Evolutionary conservation across 495 filamentous ascomycete species (phyloP).

Genomic region (Penicillium psychrofluorescens): DNA sequence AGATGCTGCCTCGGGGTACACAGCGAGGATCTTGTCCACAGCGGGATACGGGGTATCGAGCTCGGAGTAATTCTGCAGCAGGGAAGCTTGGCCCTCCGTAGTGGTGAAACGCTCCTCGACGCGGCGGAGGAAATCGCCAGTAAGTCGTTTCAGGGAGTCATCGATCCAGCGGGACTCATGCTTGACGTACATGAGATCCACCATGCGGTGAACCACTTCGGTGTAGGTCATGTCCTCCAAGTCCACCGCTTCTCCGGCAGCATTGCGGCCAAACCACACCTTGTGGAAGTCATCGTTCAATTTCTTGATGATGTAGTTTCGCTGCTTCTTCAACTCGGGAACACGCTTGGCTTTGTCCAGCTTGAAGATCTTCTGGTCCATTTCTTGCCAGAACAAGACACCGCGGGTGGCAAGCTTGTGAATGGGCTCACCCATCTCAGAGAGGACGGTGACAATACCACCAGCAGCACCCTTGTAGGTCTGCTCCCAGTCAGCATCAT

Average conservation of each 20-base stretch:
- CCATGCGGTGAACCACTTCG: slow-evolving; percentile 89
- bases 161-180: slow-evolving; percentile 95
- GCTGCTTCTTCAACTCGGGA: slow-evolving; percentile 83
- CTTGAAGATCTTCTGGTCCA: slow-evolving; percentile 96
- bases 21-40: slow-evolving; percentile 68
- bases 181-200: slow-evolving; percentile 92
- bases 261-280: slow-evolving; percentile 94
- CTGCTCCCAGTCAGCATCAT: slow-evolving; percentile 90
- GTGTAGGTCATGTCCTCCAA: slow-evolving; percentile 97
- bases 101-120: slow-evolving; percentile 87
- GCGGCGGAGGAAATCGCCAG: slow-evolving; percentile 90
- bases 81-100: slow-evolving; percentile 56
- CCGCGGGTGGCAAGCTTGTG: slow-evolving; percentile 96
- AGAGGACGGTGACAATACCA: slow-evolving; percentile 93
- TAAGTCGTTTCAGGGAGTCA: slow-evolving; percentile 68
- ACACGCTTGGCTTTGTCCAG: slow-evolving; percentile 91
- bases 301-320: slow-evolving; percentile 94
- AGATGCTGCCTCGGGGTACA: slow-evolving; percentile 75
- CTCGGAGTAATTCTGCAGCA: slow-evolving; percentile 80
- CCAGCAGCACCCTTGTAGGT: slow-evolving; percentile 90
- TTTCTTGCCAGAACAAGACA: slow-evolving; percentile 93
- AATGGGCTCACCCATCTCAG: slow-evolving; percentile 98
- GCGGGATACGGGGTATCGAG: slow-evolving; percentile 74
- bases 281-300: slow-evolving; percentile 98
- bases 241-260: slow-evolving; percentile 68